Evolutionary conservation across 1,284 basidiomycete genomes (phyloP), one percentile per base, ranked within the genome.

Genomic region (Testicularia cyperi): DNA sequence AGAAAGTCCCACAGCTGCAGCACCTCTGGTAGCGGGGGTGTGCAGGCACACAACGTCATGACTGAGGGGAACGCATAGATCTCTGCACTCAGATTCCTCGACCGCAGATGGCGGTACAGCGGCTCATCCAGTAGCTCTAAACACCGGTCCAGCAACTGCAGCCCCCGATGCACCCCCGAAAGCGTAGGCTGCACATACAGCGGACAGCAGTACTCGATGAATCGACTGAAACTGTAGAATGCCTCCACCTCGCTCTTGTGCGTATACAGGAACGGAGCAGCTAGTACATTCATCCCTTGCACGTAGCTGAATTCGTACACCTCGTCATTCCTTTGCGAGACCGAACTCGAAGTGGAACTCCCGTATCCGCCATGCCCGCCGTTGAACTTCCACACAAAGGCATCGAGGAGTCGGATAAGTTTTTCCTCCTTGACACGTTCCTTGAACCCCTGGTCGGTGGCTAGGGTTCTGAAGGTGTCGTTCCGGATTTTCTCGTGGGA

Each of bases 241-340:
- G 94, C 94, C 77, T 98, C 94, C 9, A 97, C 79, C 78, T 98
- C 91, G 6, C 89, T 90, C 2, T 91, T 90, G 84, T 96, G 88
- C 9, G 88, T 90, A 75, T 95, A 97, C 29, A 98, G 82, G 77
- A 97, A 97, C 0, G 94, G 94, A 1, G 94, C 94, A 14, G 92
- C 90, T 23, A 98, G 84, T 27, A 97, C 94, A 77, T 98, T 98
- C 92, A 97, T 96, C 25, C 92, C 92, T 78, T 95, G 92, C 9
- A 96, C 91, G 71, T 96, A 96, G 27, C 88, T 90, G 77, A 95
- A 92, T 7, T 85, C 86, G 33, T 65, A 63, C n/a, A 54, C 44
- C 15, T 28, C 37, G 7, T 23, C 43, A n/a, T n/a, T n/a, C n/a
- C n/a, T n/a, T n/a, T n/a, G n/a, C n/a, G n/a, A n/a, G n/a, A n/a